Evolutionary conservation across 2,329 filamentous ascomycete species (phyloP).

Genomic region (Mycosphaerella arachidis): DNA sequence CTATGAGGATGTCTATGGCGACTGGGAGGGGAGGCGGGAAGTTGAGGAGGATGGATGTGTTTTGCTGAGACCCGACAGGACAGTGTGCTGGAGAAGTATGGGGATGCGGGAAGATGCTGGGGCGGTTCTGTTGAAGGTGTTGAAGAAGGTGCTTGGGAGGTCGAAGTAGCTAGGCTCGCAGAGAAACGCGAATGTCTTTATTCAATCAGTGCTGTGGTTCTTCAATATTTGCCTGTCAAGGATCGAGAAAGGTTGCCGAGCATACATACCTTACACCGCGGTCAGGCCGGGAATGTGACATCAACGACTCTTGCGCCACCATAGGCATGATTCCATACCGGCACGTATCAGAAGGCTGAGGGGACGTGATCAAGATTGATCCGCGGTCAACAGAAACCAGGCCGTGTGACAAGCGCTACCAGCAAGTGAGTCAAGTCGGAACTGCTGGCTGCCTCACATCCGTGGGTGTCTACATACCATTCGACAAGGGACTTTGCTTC

Average conservation of each 20-base stretch:
- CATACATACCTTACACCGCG: background rate
- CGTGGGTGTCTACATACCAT: slow-evolving; percentile 5
- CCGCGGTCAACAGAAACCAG: background rate
- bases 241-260: too few relatives aligned
- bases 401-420: background rate
- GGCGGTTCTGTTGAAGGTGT: slow-evolving; percentile 20
- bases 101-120: slow-evolving; percentile 24
- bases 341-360: background rate
- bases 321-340: background rate
- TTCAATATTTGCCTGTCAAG: too few relatives aligned
- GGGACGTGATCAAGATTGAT: background rate
- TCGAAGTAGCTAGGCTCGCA: background rate
- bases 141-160: slow-evolving; percentile 25
- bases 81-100: slow-evolving; percentile 52
- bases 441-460: slow-evolving; percentile 5
- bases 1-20: slow-evolving; percentile 59
- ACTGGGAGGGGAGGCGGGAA: slow-evolving; percentile 53
- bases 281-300: background rate
- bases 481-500: slow-evolving; percentile 3
- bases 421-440: slow-evolving; percentile 1
- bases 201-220: background rate
- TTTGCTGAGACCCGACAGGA: slow-evolving; percentile 56
- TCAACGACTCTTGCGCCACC: background rate
- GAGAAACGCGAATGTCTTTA: background rate
- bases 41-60: slow-evolving; percentile 57